Base-by-base conservation (phyloP, 306 rosid species). In the Quercus aquifolioides region DNA sequence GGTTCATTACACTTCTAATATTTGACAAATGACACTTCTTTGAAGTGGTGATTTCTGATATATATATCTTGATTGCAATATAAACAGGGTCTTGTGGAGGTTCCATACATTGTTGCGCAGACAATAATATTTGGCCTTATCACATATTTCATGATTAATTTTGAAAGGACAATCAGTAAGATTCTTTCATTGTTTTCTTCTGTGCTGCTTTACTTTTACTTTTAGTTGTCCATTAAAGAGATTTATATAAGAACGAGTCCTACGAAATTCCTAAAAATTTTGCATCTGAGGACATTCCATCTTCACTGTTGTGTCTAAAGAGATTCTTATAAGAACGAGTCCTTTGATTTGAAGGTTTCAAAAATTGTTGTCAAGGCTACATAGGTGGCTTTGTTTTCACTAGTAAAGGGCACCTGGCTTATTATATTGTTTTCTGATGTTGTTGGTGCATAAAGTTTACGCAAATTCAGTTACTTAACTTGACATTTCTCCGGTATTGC, bases 21-120 rank as follows among this genome's bases (percentile, higher is more conserved):
- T 62, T 75, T 74, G 71, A 68, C 67, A 20, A 58, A n/a, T 51
- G 52, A 76, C 49, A 62, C 38, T 55, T 58, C 72, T 6, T 51
- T n/a, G 21, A 18, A n/a, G 74, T 68, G 67, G 59, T 25, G 57
- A 68, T 69, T 74, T 30, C 38, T 58, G 25, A 41, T 12, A 15
- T 10, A 15, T 10, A 30, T 55, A 18, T 18, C 31, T 79, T 28
- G 52, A 75, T 73, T 58, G 54, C 77, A 76, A 75, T 62, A 38
- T 55, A 76, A 68, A 65, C 93, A 94, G 98, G 94, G 98, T 72
- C 88, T 94, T 70, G 82, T 94, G 78, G 98, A 94, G 90, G n/a
- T 94, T 55, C 98, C 98, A n/a, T 94, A 94, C 76, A 76, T 94
- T 77, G 88, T 85, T 55, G 82, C 62, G 69, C 96, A 94, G 92